Conservation (phyloP, 176 grass and related monocot species). For the Saccharum spontaneum region DNA sequence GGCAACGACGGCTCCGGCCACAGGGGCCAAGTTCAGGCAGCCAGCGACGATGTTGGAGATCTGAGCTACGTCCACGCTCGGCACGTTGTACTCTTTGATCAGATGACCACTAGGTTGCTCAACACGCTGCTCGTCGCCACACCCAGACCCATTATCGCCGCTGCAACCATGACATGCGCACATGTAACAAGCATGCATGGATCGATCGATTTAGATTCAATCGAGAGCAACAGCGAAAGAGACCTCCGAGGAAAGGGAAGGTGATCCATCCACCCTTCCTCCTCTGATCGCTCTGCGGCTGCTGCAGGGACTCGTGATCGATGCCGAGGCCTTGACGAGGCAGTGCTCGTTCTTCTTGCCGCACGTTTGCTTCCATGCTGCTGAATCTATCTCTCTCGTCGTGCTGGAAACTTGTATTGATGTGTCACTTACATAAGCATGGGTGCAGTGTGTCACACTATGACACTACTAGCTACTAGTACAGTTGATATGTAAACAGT, state of each 20-base stretch:
- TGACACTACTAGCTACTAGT: too few species aligned
- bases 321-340: neutral
- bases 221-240: neutral
- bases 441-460: too few species aligned
- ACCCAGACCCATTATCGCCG: conserved; percentile 42
- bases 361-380: conserved; percentile 25
- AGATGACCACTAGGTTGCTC: conserved; percentile 62
- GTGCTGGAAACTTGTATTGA: too few species aligned
- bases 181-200: neutral
- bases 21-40: conserved; percentile 54
- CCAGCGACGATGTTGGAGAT: conserved; percentile 64
- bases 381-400: neutral
- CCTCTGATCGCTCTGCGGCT: neutral
- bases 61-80: conserved; percentile 66
- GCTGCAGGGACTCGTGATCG: conserved; percentile 44
- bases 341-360: neutral
- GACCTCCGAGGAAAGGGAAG: conserved; percentile 76
- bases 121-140: conserved; percentile 25
- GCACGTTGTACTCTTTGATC: conserved; percentile 67
- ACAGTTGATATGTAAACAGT: too few species aligned
- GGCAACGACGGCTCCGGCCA: conserved; percentile 62
- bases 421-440: too few species aligned
- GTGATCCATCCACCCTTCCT: conserved; percentile 71
- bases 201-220: neutral
- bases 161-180: conserved; percentile 2